These are phyloP conservation scores for Pleurotus tuber-regium DNA, from an alignment of 768 basidiomycete genomes.

Conservation along the genomic window DNA sequence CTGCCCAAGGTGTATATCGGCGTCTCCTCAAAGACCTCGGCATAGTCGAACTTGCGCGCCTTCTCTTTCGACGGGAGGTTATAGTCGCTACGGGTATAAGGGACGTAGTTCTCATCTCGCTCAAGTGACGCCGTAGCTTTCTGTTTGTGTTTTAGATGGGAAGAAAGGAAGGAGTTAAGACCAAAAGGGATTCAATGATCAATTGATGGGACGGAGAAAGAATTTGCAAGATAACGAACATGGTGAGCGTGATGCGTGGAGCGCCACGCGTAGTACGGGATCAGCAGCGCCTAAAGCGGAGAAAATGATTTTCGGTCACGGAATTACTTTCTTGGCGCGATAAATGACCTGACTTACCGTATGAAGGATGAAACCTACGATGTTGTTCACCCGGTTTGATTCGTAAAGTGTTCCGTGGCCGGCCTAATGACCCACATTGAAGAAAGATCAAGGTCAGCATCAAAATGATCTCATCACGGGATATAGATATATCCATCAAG, in stretches of 20 bases:
- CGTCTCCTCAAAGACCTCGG: slow-evolving; percentile 51
- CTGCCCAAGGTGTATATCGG: slow-evolving; percentile 41
- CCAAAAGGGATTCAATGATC: no score
- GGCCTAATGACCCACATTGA: slow-evolving; percentile 28
- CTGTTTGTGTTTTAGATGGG: no score
- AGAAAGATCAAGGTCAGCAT: neutral
- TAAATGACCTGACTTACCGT: no score
- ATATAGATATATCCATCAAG: no score
- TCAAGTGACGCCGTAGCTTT: slow-evolving; percentile 73
- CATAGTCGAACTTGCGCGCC: slow-evolving; percentile 40
- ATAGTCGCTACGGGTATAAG: slow-evolving; percentile 40
- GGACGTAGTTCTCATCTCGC: slow-evolving; percentile 74
- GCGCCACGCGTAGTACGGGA: slow-evolving; percentile 66
- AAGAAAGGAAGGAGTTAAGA: no score
- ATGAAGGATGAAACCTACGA: slow-evolving; percentile 48
- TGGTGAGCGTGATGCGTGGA: slow-evolving; percentile 71
- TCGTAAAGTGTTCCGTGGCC: slow-evolving; percentile 42
- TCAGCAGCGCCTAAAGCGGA: slow-evolving; percentile 42
- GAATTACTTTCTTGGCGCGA: no score
- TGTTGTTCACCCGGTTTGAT: slow-evolving; percentile 34
- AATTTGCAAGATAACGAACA: slow-evolving; percentile 25
- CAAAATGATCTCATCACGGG: neutral
- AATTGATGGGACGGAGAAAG: neutral
- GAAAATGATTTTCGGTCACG: slow-evolving; percentile 13
- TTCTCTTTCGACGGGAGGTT: slow-evolving; percentile 36